phyloP scores from a whole-genome alignment of 164 flowering plant genomes.

The Chloranthus sessilifolius region DNA sequence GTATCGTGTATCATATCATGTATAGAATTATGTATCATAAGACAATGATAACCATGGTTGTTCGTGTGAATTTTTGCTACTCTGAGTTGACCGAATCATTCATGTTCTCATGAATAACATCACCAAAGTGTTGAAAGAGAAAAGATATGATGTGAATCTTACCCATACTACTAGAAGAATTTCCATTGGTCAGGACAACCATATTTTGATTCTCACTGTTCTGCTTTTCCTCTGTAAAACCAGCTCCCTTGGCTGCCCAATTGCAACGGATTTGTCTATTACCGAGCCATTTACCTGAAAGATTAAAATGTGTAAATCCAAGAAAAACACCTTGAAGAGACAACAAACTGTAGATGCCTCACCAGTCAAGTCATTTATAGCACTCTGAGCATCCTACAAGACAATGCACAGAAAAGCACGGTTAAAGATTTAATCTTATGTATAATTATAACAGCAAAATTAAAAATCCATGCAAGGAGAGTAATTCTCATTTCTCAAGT shows the following conservation, averaged over 20 bases:
- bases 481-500: too few relatives aligned
- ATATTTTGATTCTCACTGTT: conserved; percentile 69
- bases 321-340: conserved; percentile 1
- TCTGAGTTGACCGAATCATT: too few relatives aligned
- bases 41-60: too few relatives aligned
- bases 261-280: conserved; percentile 96
- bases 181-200: conserved; percentile 77
- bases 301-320: conserved; percentile 1
- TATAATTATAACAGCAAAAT: too few relatives aligned
- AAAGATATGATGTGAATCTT: neutral
- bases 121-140: neutral
- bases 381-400: conserved; percentile 87
- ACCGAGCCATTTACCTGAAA: conserved; percentile 95
- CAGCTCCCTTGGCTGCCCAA: conserved; percentile 99
- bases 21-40: too few relatives aligned
- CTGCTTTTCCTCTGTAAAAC: conserved; percentile 64
- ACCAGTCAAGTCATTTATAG: conserved; percentile 87
- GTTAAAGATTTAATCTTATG: neutral
- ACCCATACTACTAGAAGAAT: conserved; percentile 52
- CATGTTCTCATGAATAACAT: too few relatives aligned
- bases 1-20: too few relatives aligned
- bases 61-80: too few relatives aligned
- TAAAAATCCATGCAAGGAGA: too few relatives aligned
- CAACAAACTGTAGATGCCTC: conserved; percentile 8
- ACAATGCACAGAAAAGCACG: neutral